Conservation (phyloP, 2,329 filamentous ascomycete species). For the Pseudogymnoascus sp. region DNA sequence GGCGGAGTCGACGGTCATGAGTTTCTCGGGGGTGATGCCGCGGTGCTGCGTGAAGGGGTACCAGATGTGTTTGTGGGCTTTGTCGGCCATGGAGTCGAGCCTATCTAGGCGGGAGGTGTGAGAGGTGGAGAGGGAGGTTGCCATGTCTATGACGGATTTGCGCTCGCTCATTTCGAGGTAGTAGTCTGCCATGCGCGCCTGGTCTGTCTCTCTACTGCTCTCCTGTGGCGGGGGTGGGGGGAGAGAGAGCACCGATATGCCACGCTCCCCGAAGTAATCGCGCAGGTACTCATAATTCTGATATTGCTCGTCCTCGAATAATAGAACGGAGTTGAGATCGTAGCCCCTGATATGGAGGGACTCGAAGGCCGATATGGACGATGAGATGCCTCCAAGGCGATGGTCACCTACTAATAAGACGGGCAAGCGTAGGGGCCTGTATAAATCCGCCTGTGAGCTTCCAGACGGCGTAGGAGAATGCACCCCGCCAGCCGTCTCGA, state of each 20-base stretch:
- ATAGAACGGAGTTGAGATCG: slow-evolving; percentile 61
- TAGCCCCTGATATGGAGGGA: slow-evolving; percentile 72
- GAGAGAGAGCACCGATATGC: slow-evolving; percentile 50
- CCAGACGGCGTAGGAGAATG: slow-evolving; percentile 73
- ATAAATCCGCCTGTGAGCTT: slow-evolving; percentile 70
- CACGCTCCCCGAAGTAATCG: slow-evolving; percentile 57
- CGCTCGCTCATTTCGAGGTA: slow-evolving; percentile 45
- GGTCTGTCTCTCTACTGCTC: slow-evolving; percentile 39
- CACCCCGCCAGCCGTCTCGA: slow-evolving; percentile 79
- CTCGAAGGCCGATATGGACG: slow-evolving; percentile 74
- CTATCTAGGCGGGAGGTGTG: slow-evolving; percentile 51
- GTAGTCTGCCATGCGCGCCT: slow-evolving; percentile 53
- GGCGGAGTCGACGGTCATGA: slow-evolving; percentile 73
- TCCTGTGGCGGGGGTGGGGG: slow-evolving; percentile 46
- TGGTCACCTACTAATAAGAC: slow-evolving; percentile 69
- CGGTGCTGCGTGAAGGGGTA: slow-evolving; percentile 83
- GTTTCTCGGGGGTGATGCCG: slow-evolving; percentile 51
- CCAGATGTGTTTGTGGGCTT: slow-evolving; percentile 65
- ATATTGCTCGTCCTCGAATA: slow-evolving; percentile 62
- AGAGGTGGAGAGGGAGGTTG: slow-evolving; percentile 44
- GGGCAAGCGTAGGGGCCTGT: slow-evolving; percentile 65
- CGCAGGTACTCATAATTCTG: slow-evolving; percentile 61
- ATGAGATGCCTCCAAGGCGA: slow-evolving; percentile 70
- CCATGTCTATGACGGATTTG: slow-evolving; percentile 36
- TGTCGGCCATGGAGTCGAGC: slow-evolving; percentile 53